These are phyloP conservation scores for Isabelozyma heimii DNA, from an alignment of 805 yeast genomes.

Conservation along the genomic window DNA sequence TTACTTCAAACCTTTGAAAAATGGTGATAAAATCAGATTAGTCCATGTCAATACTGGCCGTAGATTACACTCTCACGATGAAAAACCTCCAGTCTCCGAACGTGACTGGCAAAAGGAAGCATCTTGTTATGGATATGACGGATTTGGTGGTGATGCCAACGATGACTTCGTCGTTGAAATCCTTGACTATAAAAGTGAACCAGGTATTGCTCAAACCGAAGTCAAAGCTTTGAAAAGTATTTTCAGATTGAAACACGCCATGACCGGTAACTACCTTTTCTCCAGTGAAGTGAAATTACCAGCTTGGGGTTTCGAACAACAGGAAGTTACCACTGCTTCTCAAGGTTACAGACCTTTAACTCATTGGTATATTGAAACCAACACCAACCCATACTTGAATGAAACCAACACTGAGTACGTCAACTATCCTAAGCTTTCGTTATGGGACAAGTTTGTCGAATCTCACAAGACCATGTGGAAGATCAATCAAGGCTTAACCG, in stretches of 20 bases:
- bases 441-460: constrained; percentile 62
- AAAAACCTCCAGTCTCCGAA: constrained; percentile 73
- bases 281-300: constrained; percentile 77
- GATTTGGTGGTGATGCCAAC: constrained; percentile 78
- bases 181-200: constrained; percentile 49
- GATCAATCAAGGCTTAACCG: constrained; percentile 65
- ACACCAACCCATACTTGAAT: constrained; percentile 49
- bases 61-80: constrained; percentile 81
- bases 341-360: constrained; percentile 62
- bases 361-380: constrained; percentile 74
- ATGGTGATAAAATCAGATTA: constrained; percentile 72
- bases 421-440: constrained; percentile 52
- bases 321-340: constrained; percentile 77
- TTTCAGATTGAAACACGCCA: constrained; percentile 74
- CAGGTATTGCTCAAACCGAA: constrained; percentile 51
- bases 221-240: constrained; percentile 67
- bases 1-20: constrained; percentile 58
- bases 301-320: constrained; percentile 81
- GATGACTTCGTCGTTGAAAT: constrained; percentile 80
- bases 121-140: constrained; percentile 72
- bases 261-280: constrained; percentile 74
- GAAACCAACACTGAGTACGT: constrained; percentile 19
- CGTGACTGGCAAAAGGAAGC: constrained; percentile 85
- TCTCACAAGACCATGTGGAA: constrained; percentile 75
- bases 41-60: constrained; percentile 55